A percentile compares a stretch with the other conserved stretches of the same genome.
These are phyloP conservation scores for Oemleria cerasiformis DNA, from an alignment of 306 rosid genomes.

Conservation along the genomic window DNA sequence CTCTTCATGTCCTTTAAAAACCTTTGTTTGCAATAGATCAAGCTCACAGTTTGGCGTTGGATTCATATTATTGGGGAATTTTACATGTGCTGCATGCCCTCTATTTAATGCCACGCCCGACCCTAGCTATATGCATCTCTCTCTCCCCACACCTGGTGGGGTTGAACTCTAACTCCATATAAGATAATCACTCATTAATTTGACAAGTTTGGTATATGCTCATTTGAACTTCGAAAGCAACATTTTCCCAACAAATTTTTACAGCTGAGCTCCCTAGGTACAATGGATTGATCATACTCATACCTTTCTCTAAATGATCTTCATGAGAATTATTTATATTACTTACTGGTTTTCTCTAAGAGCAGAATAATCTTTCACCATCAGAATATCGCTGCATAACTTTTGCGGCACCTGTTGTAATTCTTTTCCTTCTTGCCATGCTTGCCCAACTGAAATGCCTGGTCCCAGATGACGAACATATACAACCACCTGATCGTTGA, in stretches of 20 bases:
- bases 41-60: not conserved
- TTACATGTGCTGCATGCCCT: not conserved
- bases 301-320: conserved; percentile 10
- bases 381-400: conserved; percentile 65
- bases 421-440: conserved; percentile 91
- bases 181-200: not conserved
- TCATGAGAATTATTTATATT: conserved; percentile 2
- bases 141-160: too few relatives aligned
- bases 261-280: conserved; percentile 1
- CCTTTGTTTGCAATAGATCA: not conserved
- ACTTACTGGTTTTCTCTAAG: conserved; percentile 17
- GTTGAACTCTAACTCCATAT: too few relatives aligned
- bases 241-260: not conserved
- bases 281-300: too few relatives aligned
- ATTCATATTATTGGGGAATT: not conserved
- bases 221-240: not conserved
- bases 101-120: not conserved
- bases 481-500: conserved; percentile 68
- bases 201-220: not conserved
- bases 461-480: conserved; percentile 71
- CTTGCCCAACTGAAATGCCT: conserved; percentile 75
- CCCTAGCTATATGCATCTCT: not conserved
- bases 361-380: conserved; percentile 58
- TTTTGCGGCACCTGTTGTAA: conserved; percentile 73
- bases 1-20: not conserved